A percentile compares a stretch with the other conserved stretches of the same genome.
These are phyloP conservation scores for Lactarius akahatsu DNA, from an alignment of 768 basidiomycete genomes.

Conservation along the genomic window DNA sequence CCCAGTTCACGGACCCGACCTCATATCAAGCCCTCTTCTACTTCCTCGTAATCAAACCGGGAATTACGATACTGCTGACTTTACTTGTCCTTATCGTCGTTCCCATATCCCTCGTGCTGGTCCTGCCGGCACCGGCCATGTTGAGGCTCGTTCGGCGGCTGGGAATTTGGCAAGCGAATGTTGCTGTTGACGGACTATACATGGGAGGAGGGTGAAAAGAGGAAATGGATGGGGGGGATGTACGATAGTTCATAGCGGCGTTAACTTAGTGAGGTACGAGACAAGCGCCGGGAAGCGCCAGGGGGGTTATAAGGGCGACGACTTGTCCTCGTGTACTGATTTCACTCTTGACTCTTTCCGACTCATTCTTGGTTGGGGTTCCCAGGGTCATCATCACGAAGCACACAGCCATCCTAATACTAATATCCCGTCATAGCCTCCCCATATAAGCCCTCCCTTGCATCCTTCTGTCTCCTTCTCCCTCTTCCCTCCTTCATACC, in stretches of 20 bases:
- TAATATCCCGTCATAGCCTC: slow-evolving; percentile 18
- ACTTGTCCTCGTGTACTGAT: slow-evolving; percentile 16
- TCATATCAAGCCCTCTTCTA: slow-evolving; percentile 87
- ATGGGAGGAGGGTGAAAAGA: slow-evolving; percentile 39
- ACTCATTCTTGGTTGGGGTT: slow-evolving; percentile 2
- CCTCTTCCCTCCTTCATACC: neutral
- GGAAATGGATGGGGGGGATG: neutral
- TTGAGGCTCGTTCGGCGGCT: slow-evolving; percentile 62
- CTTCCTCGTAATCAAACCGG: slow-evolving; percentile 83
- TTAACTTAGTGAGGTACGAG: slow-evolving; percentile 9
- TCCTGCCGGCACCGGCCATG: slow-evolving; percentile 67
- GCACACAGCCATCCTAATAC: slow-evolving; percentile 25
- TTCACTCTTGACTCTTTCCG: slow-evolving; percentile 3
- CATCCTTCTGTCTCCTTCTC: neutral
- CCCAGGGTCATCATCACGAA: slow-evolving; percentile 13
- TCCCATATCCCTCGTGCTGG: slow-evolving; percentile 54
- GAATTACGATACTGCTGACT: slow-evolving; percentile 68
- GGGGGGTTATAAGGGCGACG: slow-evolving; percentile 19
- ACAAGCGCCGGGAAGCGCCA: slow-evolving; percentile 21
- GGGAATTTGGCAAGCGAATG: slow-evolving; percentile 81
- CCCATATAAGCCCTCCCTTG: slow-evolving; percentile 2
- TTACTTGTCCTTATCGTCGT: slow-evolving; percentile 55
- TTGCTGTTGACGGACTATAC: slow-evolving; percentile 72
- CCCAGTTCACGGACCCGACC: slow-evolving; percentile 75
- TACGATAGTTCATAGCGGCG: slow-evolving; percentile 3